These are phyloP conservation scores for Boletus patriciae DNA, from an alignment of 768 basidiomycete genomes.

Conservation along the genomic window DNA sequence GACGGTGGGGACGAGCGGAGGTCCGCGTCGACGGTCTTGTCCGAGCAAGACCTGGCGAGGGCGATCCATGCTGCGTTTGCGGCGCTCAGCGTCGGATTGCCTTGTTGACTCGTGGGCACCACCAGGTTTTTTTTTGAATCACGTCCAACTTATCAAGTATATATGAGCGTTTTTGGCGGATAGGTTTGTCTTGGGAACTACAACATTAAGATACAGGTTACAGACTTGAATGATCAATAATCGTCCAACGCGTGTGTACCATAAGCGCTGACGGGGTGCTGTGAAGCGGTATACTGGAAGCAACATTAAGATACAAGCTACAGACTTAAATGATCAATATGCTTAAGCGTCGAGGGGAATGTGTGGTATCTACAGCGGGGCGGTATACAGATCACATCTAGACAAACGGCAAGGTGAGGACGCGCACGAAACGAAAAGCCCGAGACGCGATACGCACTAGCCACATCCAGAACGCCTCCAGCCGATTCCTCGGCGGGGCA, in stretches of 20 bases:
- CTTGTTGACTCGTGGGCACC: neutral
- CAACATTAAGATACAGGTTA: neutral
- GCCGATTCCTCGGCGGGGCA: slow-evolving; percentile 22
- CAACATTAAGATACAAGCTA: too few species aligned
- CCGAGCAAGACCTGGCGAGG: slow-evolving; percentile 21
- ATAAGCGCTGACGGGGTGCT: neutral
- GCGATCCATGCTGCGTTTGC: slow-evolving; percentile 28
- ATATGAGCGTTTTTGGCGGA: neutral
- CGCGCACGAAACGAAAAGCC: neutral
- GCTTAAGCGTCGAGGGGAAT: too few species aligned
- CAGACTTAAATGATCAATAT: too few species aligned
- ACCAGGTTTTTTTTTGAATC: neutral
- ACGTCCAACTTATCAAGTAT: neutral
- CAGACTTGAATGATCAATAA: neutral
- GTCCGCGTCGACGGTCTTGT: slow-evolving; percentile 10
- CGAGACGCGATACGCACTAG: slow-evolving; percentile 15
- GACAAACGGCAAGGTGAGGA: neutral
- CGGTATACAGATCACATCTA: slow-evolving; percentile 7
- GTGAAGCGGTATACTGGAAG: too few species aligned
- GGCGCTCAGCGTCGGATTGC: slow-evolving; percentile 2
- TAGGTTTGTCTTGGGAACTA: too few species aligned
- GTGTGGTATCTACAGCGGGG: neutral
- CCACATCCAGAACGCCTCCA: slow-evolving; percentile 30
- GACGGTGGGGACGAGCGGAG: neutral
- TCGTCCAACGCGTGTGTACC: neutral